Base-by-base conservation (phyloP, 345 rosid species). In the Euclidium syriacum region DNA sequence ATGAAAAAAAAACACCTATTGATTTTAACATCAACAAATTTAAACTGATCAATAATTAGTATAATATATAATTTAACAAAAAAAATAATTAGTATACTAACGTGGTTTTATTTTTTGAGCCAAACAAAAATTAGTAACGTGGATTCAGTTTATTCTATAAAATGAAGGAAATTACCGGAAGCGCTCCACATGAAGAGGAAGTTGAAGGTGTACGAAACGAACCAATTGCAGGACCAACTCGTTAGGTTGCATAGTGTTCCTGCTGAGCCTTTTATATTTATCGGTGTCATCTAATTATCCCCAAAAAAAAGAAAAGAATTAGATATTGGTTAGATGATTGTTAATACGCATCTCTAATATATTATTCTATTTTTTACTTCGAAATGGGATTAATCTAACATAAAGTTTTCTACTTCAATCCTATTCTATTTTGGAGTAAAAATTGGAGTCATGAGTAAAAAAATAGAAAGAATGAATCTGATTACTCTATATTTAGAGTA, bases 181-280 rank as follows among this genome's bases (percentile, higher is more conserved):
- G 67, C 29, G 46, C 67, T 66, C 77, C 77, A 73, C 6, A 52
- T 58, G 23, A 66, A 65, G 35, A 73, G 44, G 77, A 88, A 86
- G 65, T 83, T 91, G 71, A 88, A 85, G 25, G 85, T 47, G 32
- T 64, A 91, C 41, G 98, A 66, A 40, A 86, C 58, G 18, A 88
- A 77, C 98, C 96, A 88, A 56, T 91, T 82, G 22, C 85, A 81
- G 24, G 84, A 69, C 98, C 98, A 88, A 75, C 83, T 88, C 16
- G 84, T 81, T 36, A 91, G 49, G 38, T 87, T 81, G 79, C 90
- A 89, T 3, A 91, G 76, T 70, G 95, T 91, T 52, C 95, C 98
- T 25, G 95, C 91, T 30, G 88, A 76, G 3, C 86, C 96, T 58
- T 86, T 91, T 78, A 86, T 77, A 71, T 84, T 84, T 71, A 88